Evolutionary conservation across 2,329 filamentous ascomycete genomes (phyloP).

Genomic region (Alternaria viburni): DNA sequence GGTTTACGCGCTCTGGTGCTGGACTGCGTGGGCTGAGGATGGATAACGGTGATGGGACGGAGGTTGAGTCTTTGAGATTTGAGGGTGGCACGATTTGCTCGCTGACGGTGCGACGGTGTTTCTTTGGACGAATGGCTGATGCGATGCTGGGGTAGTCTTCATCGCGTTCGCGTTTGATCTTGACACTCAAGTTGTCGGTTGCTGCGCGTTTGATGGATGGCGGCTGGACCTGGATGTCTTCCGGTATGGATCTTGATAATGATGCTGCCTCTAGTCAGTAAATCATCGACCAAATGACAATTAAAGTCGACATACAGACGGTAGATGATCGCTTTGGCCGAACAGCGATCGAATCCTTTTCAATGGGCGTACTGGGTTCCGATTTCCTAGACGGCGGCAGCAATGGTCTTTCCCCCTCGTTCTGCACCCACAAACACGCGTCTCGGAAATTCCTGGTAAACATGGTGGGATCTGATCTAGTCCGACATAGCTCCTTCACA

Average conservation of each 20-base stretch:
- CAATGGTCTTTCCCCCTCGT: conserved; percentile 28
- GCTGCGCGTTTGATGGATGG: conserved; percentile 25
- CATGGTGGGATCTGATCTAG: conserved; percentile 33
- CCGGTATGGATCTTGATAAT: conserved; percentile 8
- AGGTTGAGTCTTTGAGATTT: conserved; percentile 16
- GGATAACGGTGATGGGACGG: background rate
- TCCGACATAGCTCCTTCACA: conserved; percentile 31
- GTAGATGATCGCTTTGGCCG: conserved; percentile 69
- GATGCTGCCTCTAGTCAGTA: conserved; percentile 13
- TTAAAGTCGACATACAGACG: conserved; percentile 63
- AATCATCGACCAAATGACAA: conserved; percentile 13
- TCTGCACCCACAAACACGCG: conserved; percentile 35
- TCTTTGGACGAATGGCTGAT: conserved; percentile 18
- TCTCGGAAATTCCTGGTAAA: conserved; percentile 38
- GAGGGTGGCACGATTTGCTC: conserved; percentile 24
- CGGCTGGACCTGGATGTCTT: conserved; percentile 8
- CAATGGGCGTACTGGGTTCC: conserved; percentile 19
- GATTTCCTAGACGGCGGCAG: conserved; percentile 26
- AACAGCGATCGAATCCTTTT: conserved; percentile 32
- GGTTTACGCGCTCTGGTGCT: conserved; percentile 26
- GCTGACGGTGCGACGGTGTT: conserved; percentile 25
- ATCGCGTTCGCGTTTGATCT: conserved; percentile 35
- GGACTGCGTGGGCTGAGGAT: conserved; percentile 22
- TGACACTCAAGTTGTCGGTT: conserved; percentile 23
- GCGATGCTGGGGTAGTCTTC: conserved; percentile 20